Conservation (phyloP, 1,139 yeast species). For the Sugiyamaella grinbergsii region DNA sequence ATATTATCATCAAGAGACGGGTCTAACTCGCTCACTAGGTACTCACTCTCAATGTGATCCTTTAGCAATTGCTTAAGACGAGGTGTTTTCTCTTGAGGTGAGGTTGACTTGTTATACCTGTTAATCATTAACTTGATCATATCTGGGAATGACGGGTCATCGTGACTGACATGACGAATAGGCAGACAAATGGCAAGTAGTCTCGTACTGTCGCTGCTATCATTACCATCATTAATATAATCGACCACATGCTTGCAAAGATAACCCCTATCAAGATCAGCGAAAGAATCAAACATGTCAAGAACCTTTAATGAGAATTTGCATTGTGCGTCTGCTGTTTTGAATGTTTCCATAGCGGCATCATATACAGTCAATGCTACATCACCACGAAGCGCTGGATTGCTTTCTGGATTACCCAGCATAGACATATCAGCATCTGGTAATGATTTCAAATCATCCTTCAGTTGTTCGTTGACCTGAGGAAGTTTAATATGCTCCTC, state of each 20-base stretch:
- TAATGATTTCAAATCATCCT: constrained; percentile 64
- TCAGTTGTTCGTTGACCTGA: constrained; percentile 51
- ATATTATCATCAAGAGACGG: constrained; percentile 36
- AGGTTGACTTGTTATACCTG: constrained; percentile 52
- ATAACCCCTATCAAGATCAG: constrained; percentile 67
- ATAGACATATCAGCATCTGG: constrained; percentile 89
- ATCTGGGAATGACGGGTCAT: constrained; percentile 54
- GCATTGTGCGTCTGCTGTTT: constrained; percentile 38
- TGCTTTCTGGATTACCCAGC: constrained; percentile 81
- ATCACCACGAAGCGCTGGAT: constrained; percentile 90
- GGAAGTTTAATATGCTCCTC: constrained; percentile 42
- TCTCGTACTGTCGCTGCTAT: constrained; percentile 25
- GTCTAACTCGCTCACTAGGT: constrained; percentile 27
- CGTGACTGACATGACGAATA: constrained; percentile 53
- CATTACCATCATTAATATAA: constrained; percentile 45
- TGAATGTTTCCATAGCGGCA: constrained; percentile 60
- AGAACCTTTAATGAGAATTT: constrained; percentile 53
- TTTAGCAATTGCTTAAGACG: constrained; percentile 52
- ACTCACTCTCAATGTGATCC: constrained; percentile 39
- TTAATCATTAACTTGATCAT: constrained; percentile 69
- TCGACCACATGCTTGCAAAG: constrained; percentile 65
- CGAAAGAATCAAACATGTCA: constrained; percentile 62
- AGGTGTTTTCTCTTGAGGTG: constrained; percentile 40
- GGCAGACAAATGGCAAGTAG: constrained; percentile 67
- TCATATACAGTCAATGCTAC: constrained; percentile 83